A percentile compares a stretch with the other conserved stretches of the same genome.
Conservation (phyloP, 176 grass and related monocot species). For the Carex myosuroides region DNA sequence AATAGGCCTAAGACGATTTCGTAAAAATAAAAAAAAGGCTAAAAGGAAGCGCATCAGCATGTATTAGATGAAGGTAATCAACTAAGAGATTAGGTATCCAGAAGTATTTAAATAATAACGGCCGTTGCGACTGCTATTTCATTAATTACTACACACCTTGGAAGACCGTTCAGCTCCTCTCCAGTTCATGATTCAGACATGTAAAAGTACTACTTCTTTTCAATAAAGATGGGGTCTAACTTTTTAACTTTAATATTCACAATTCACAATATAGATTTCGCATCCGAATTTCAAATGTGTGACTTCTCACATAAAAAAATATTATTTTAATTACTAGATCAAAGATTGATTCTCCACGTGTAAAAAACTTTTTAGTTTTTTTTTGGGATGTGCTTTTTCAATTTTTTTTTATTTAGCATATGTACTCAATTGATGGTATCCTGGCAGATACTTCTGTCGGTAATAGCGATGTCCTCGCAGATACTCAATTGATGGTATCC, state of each 20-base stretch:
- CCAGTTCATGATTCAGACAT: background rate
- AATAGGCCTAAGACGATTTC: background rate
- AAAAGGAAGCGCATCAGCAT: background rate
- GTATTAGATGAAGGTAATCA: slow-evolving; percentile 18
- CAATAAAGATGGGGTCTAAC: too few relatives aligned
- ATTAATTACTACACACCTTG: background rate
- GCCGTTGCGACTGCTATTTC: slow-evolving; percentile 25
- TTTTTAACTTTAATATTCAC: too few relatives aligned
- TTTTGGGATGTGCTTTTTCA: background rate
- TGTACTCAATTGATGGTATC: background rate
- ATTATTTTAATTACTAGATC: too few relatives aligned
- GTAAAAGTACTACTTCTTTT: too few relatives aligned
- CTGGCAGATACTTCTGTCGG: too few relatives aligned
- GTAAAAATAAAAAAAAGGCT: background rate
- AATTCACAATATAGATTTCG: too few relatives aligned
- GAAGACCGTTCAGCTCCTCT: background rate
- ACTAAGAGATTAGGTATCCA: slow-evolving; percentile 21
- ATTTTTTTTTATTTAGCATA: background rate
- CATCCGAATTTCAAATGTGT: too few relatives aligned
- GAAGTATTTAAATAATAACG: slow-evolving; percentile 28
- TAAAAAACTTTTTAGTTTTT: background rate
- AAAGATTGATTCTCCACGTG: background rate
- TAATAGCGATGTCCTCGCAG: too few relatives aligned
- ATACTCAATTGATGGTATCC: background rate
- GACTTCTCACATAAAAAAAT: too few relatives aligned